A percentile compares a stretch with the other conserved stretches of the same genome.
Evolutionary conservation across 306 rosid genomes (phyloP).

Genomic region (Vigna radiata): DNA sequence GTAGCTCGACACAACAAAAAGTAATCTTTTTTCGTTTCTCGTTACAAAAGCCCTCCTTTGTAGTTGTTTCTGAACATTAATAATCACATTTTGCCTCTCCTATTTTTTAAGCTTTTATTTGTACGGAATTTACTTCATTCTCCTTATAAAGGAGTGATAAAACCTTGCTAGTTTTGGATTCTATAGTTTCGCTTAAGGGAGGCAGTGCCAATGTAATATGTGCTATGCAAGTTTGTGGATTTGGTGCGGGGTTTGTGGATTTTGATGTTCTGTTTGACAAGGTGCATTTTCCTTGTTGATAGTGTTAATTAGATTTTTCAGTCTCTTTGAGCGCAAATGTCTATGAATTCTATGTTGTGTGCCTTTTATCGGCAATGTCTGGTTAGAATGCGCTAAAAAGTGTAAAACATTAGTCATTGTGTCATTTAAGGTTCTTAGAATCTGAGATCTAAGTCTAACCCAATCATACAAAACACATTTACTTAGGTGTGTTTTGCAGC

Average conservation of each 20-base stretch:
- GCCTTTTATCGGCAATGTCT: neutral
- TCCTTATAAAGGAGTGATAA: constrained; percentile 2
- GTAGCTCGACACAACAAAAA: constrained; percentile 80
- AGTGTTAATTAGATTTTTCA: neutral
- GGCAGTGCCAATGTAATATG: neutral
- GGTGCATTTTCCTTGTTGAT: neutral
- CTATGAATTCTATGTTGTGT: constrained; percentile 4
- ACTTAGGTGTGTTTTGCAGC: too few species aligned
- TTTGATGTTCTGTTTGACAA: constrained; percentile 26
- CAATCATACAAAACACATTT: too few species aligned
- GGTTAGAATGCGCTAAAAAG: neutral
- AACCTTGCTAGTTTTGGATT: constrained; percentile 14
- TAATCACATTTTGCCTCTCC: constrained; percentile 33
- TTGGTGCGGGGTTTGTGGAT: constrained; percentile 8
- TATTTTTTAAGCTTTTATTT: constrained; percentile 17
- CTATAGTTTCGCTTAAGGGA: neutral
- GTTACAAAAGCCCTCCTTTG: neutral
- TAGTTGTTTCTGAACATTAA: constrained; percentile 1
- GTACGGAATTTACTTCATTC: neutral
- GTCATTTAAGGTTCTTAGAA: neutral
- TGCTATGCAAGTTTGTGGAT: constrained; percentile 12
- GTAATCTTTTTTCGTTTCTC: constrained; percentile 42
- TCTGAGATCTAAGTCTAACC: too few species aligned
- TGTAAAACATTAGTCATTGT: neutral
- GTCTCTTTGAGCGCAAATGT: constrained; percentile 7